phyloP scores from a whole-genome alignment of 1,284 basidiomycete species.

The Ceratobasidium sp. region DNA sequence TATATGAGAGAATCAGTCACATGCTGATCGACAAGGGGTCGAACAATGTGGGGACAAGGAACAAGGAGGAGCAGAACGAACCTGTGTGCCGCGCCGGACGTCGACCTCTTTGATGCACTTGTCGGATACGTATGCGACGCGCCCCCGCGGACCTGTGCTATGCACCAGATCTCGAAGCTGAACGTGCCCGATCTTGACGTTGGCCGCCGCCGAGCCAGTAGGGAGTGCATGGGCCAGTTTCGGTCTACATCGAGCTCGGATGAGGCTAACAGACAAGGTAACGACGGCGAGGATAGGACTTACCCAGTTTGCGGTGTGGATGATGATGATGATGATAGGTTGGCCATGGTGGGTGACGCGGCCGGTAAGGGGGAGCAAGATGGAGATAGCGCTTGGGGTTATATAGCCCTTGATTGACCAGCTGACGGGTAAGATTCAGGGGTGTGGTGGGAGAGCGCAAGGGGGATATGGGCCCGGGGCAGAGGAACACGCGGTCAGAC shows the following conservation, averaged over 20 bases:
- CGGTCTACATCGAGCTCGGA: background rate
- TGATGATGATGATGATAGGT: background rate
- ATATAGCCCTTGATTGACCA: background rate
- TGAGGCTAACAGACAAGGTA: background rate
- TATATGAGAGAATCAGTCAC: slow-evolving; percentile 8
- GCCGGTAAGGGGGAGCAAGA: background rate
- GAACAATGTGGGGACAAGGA: slow-evolving; percentile 19
- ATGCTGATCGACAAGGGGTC: slow-evolving; percentile 22
- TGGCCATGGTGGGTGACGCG: slow-evolving; percentile 9
- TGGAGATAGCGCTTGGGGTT: background rate
- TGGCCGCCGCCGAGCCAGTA: slow-evolving; percentile 15
- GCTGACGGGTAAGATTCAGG: slow-evolving; percentile 20
- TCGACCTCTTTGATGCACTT: slow-evolving; percentile 39
- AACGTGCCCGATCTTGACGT: slow-evolving; percentile 35
- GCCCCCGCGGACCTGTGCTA: slow-evolving; percentile 31
- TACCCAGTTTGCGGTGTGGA: slow-evolving; percentile 11
- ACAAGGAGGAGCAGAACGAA: slow-evolving; percentile 13
- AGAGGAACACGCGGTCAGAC: slow-evolving; percentile 28
- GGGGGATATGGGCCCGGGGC: slow-evolving; percentile 26
- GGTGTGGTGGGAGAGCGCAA: slow-evolving; percentile 4
- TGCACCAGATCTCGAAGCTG: slow-evolving; percentile 39
- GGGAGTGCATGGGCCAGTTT: slow-evolving; percentile 40
- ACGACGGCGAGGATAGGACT: background rate
- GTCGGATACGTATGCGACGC: slow-evolving; percentile 39
- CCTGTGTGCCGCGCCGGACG: slow-evolving; percentile 35